Evolutionary conservation across 1,139 yeast genomes (phyloP).

Genomic region (Eremothecium gossypii): DNA sequence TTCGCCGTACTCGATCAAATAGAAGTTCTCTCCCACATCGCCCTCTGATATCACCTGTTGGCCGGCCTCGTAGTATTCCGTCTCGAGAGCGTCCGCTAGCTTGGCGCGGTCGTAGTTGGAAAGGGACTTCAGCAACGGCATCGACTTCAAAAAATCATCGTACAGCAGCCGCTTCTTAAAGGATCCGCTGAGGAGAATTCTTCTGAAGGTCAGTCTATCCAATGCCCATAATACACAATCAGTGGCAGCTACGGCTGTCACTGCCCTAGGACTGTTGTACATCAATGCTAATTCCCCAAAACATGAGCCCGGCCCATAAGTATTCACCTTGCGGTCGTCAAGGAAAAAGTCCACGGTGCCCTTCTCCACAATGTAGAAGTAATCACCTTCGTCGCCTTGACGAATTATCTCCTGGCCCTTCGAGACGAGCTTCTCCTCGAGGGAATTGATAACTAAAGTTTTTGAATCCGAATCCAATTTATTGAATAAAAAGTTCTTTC

Average conservation of each 20-base stretch:
- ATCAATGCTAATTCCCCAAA: slow-evolving; percentile 95
- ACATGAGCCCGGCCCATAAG: slow-evolving; percentile 76
- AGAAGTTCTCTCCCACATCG: slow-evolving; percentile 85
- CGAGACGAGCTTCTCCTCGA: slow-evolving; percentile 58
- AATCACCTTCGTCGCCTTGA: slow-evolving; percentile 97
- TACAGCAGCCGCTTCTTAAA: slow-evolving; percentile 84
- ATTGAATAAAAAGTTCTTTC: slow-evolving; percentile 77
- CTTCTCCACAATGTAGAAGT: slow-evolving; percentile 75
- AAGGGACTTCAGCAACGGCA: slow-evolving; percentile 64
- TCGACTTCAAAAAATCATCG: slow-evolving; percentile 80
- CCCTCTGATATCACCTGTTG: slow-evolving; percentile 78
- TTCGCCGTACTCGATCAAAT: slow-evolving; percentile 77
- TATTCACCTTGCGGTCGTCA: slow-evolving; percentile 61
- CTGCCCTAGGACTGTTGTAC: slow-evolving; percentile 98
- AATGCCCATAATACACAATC: slow-evolving; percentile 81
- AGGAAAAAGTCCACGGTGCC: slow-evolving; percentile 80
- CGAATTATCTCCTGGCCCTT: slow-evolving; percentile 62
- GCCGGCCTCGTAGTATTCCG: slow-evolving; percentile 65
- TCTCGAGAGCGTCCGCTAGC: slow-evolving; percentile 86
- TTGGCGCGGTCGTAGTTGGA: slow-evolving; percentile 81
- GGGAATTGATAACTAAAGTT: slow-evolving; percentile 69
- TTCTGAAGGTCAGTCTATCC: slow-evolving; percentile 87
- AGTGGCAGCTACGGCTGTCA: slow-evolving; percentile 73
- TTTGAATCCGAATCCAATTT: slow-evolving; percentile 63
- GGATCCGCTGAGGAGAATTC: slow-evolving; percentile 83